Base-by-base conservation (phyloP, 2,329 filamentous ascomycete species). In the Colletotrichum echinochloae region DNA sequence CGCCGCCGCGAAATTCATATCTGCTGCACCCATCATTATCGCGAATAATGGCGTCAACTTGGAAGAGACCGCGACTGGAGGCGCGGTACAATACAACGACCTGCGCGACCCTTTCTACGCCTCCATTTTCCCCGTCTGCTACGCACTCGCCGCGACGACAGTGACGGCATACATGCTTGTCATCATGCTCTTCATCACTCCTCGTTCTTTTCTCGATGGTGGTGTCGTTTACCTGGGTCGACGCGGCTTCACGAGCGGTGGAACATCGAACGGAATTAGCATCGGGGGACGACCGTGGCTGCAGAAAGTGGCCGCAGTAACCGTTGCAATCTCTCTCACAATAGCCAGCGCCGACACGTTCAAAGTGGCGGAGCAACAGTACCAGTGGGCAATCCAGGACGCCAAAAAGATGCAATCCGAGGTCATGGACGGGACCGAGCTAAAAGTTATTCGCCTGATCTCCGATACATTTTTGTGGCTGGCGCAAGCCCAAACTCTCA, bases 391-490 rank as follows among this genome's bases (percentile, higher is more conserved):
- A 39, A 91, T 90, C 75, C 94, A 94, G 83, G 94, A 98, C 78
- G 94, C 94, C 28, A 86, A 86, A 74, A 86, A 87, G 60, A 82
- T 99, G 75, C 94, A 96, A 73, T 84, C 89, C 56, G 86, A 92
- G 76, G 95, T 99, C 20, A 90, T 97, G 73, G 91, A 91, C 68
- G 94, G 94, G 65, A 88, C 92, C 72, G 93, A 97, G 79, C 91
- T 99, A 74, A 94, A 96, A 75, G 89, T 97, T 70, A 95, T 97
- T 70, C 92, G 95, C 74, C 90, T 98, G 74, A 94, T 99, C 73
- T 98, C 95, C 23, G 94, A 97, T 80, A 95, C 96, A 1, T 98
- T 98, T 79, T 86, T 99, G 37, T 98, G 96, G 95, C 89, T 99
- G 48, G 96, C 96, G 1, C 96, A 99, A 81, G 95, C 97, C 1